Conservation (phyloP, 176 grass and related monocot species). For the Carex myosuroides region DNA sequence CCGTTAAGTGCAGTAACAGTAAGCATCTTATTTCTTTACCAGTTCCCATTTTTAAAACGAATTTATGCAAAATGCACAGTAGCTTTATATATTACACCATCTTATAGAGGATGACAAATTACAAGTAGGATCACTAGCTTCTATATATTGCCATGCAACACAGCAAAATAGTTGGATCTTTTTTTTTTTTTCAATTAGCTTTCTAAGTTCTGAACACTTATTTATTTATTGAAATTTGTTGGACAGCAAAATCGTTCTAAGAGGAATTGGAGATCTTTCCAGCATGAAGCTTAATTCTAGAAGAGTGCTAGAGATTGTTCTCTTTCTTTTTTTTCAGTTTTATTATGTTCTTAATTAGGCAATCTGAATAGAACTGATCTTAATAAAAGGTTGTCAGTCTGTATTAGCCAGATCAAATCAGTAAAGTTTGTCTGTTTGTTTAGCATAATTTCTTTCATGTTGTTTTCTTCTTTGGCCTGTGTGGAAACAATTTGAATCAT, state of each 20-base stretch:
- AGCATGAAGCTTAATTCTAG: background rate
- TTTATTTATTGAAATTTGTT: background rate
- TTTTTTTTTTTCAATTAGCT: too few relatives aligned
- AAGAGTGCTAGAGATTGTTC: background rate
- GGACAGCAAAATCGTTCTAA: background rate
- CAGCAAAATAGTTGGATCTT: too few relatives aligned
- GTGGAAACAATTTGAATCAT: background rate
- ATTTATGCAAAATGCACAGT: background rate
- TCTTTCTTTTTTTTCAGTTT: background rate
- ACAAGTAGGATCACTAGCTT: background rate
- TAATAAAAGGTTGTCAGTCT: conserved; percentile 10
- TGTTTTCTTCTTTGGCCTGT: background rate
- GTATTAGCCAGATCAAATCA: background rate
- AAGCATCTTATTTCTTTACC: background rate
- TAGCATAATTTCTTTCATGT: conserved; percentile 3
- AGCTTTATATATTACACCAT: background rate
- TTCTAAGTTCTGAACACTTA: background rate
- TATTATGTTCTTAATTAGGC: background rate
- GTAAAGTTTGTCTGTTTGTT: background rate
- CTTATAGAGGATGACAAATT: background rate
- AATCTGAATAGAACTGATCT: background rate
- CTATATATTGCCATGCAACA: background rate
- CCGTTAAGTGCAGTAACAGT: conserved; percentile 53
- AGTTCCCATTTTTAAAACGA: background rate
- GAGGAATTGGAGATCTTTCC: background rate